phyloP scores from a whole-genome alignment of 305 asterid species.

The Coffea humblotiana region DNA sequence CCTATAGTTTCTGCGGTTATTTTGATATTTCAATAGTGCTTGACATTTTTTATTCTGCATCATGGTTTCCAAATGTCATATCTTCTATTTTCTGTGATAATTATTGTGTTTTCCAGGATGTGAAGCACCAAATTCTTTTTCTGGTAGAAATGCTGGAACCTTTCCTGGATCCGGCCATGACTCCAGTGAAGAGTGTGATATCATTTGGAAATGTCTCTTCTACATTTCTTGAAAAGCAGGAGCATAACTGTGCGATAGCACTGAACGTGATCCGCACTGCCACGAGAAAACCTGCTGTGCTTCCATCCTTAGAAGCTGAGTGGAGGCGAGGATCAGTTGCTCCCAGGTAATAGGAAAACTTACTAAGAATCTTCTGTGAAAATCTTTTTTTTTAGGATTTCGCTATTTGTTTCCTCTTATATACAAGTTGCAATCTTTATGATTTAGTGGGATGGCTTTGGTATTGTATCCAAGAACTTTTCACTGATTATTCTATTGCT shows the following conservation, averaged over 20 bases:
- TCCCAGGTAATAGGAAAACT: constrained; percentile 66
- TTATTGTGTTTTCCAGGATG: constrained; percentile 59
- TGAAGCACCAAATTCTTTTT: constrained; percentile 80
- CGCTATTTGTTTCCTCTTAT: neutral
- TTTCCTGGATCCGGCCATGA: constrained; percentile 80
- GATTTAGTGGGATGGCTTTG: neutral
- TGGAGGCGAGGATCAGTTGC: constrained; percentile 93
- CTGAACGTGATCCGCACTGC: constrained; percentile 75
- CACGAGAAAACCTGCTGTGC: constrained; percentile 67
- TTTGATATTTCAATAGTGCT: neutral
- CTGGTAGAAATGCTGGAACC: constrained; percentile 96
- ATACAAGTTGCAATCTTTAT: neutral
- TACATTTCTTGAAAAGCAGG: constrained; percentile 62
- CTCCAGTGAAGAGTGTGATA: constrained; percentile 80
- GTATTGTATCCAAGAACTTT: neutral
- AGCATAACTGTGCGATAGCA: constrained; percentile 67
- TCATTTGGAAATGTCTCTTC: constrained; percentile 86
- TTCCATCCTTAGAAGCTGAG: constrained; percentile 90
- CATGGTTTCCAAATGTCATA: constrained; percentile 12
- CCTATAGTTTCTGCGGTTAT: neutral
- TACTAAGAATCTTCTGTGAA: neutral
- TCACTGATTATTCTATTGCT: constrained; percentile 4
- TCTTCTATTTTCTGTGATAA: constrained; percentile 25
- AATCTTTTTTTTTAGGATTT: neutral
- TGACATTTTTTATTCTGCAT: neutral